Percentiles rank a stretch among this genome's conserved stretches.
Conservation (phyloP, 306 rosid species). For the Pachyrhizus erosus region DNA sequence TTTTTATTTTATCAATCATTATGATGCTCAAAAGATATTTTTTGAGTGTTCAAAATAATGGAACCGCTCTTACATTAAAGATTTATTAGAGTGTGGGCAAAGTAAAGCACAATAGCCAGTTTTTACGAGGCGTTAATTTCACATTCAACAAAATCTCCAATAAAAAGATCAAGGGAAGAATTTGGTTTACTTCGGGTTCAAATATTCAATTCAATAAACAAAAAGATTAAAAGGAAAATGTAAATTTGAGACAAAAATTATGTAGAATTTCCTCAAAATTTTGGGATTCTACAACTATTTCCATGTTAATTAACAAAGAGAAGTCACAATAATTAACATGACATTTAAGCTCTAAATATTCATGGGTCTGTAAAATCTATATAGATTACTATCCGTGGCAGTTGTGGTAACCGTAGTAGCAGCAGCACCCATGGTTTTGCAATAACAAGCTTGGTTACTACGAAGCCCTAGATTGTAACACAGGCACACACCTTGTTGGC, state of each 20-base stretch:
- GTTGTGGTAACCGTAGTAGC: background rate
- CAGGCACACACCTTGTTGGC: conserved; percentile 50
- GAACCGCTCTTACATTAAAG: background rate
- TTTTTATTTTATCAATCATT: background rate
- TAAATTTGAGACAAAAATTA: background rate
- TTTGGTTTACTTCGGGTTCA: background rate
- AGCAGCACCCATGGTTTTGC: conserved; percentile 43
- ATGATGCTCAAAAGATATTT: background rate
- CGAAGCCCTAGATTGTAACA: conserved; percentile 63
- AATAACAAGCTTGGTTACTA: conserved; percentile 50
- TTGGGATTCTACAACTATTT: conserved; percentile 35
- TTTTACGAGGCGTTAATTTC: background rate
- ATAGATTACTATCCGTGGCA: conserved; percentile 32
- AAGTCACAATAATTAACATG: background rate
- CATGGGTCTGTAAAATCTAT: conserved; percentile 54
- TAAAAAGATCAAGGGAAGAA: background rate
- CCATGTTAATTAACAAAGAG: conserved; percentile 37
- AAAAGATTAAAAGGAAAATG: background rate
- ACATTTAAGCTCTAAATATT: conserved; percentile 44
- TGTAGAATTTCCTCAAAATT: conserved; percentile 15
- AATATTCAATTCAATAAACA: background rate
- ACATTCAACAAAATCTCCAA: background rate
- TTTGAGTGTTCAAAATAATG: no score
- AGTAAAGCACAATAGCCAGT: background rate
- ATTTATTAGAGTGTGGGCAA: conserved; percentile 1